phyloP scores from a whole-genome alignment of 2,329 filamentous ascomycete genomes.

The Sclerotinia subarctica region DNA sequence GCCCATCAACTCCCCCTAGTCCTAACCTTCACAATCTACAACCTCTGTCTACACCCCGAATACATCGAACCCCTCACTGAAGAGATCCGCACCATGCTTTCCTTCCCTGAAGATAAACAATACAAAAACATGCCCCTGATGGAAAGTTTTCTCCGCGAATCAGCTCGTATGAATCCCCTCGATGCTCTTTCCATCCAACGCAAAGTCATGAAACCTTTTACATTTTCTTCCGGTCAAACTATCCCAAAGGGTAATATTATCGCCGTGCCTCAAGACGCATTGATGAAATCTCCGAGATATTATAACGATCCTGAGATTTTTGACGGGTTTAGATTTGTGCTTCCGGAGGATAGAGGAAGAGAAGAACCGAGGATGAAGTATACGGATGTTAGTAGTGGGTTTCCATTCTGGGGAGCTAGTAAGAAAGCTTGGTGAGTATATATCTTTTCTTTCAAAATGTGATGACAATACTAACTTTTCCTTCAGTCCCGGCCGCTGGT shows the following conservation, averaged over 20 bases:
- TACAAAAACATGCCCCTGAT: slow-evolving; percentile 4
- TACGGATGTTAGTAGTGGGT: not conserved
- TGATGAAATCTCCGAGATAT: not conserved
- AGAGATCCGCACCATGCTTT: not conserved
- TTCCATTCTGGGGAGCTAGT: slow-evolving; percentile 5
- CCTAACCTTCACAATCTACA: slow-evolving; percentile 3
- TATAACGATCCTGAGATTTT: not conserved
- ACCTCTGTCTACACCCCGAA: slow-evolving; percentile 7
- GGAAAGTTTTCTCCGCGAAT: slow-evolving; percentile 3
- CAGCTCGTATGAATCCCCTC: slow-evolving; percentile 5
- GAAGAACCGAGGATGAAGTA: slow-evolving; percentile 4
- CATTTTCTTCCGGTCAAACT: not conserved
- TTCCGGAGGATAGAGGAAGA: not conserved
- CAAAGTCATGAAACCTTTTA: slow-evolving; percentile 11
- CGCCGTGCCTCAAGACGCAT: not conserved
- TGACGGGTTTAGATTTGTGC: not conserved
- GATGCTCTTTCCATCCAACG: slow-evolving; percentile 3
- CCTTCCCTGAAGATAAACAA: not conserved
- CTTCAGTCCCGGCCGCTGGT: not conserved
- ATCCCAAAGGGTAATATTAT: not conserved
- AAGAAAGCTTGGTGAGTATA: not conserved
- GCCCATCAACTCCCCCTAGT: slow-evolving; percentile 3
- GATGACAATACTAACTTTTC: not conserved
- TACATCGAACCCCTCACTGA: slow-evolving; percentile 5
- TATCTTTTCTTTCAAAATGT: not conserved